Evolutionary conservation across 352 stramenopile species (phyloP), one percentile per base, ranked within the genome.

Genomic region (Phytophthora multivora): DNA sequence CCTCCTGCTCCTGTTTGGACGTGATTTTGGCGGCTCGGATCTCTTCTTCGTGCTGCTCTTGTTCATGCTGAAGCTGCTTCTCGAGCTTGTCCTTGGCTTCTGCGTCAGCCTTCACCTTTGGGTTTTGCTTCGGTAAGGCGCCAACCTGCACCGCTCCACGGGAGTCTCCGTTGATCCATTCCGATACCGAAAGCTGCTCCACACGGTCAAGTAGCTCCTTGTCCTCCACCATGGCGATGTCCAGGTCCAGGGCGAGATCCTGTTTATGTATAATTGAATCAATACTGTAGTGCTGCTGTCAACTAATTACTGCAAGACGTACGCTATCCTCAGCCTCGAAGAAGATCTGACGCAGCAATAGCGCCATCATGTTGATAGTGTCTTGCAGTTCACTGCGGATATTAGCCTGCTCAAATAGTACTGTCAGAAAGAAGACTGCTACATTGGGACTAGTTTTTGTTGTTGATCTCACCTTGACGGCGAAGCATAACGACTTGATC

Each of bases 281-380:
- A 61, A 23, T 23, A 3, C 21, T 23, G 21, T 36, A n/a, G n/a
- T 21, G 8, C 9, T 33, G 28, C 7, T 5, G 12, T 33, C 28
- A 33, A 33, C 28, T 33, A 13, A 0, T 11, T 15, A 45, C 4
- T 23, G 2, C 25, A 38, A 5, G 12, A 68, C 66, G 50, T 71
- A 89, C 82, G 45, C 71, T 80, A 40, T 83, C 74, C 51, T 93
- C 82, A 5, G 82, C 84, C 59, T 90, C 80, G 30, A 70, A 51
- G 62, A 94, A 92, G 60, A 92, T 77, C 75, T 92, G 83, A 39
- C 80, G 81, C 54, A 94, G 69, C n/a, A 94, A 58, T 46, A 94
- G 54, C 63, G 83, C 85, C 76, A 90, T 94, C 85, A 92, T 94
- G 63, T 90, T 92, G 72, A 94, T 90, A 39, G 80, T 89, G 66